Conservation (phyloP, 2,329 filamentous ascomycete species). For the Xylariales sp. region DNA sequence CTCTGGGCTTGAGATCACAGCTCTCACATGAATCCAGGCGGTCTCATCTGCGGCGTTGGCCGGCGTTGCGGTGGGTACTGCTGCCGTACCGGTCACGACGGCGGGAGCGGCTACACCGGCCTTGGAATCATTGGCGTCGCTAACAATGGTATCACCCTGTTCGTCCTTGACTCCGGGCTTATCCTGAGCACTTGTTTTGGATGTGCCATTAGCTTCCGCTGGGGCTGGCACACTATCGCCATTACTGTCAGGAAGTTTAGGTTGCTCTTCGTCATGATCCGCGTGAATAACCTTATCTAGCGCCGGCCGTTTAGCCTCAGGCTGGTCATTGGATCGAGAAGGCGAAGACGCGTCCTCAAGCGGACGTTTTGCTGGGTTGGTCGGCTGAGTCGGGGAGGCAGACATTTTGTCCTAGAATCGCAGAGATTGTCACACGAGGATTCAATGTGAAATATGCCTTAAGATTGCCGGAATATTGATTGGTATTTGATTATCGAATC, state of each 20-base stretch:
- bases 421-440: constrained; percentile 32
- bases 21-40: constrained; percentile 95
- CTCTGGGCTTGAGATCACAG: constrained; percentile 96
- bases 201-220: constrained; percentile 60
- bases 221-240: constrained; percentile 53
- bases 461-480: constrained; percentile 54
- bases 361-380: constrained; percentile 86
- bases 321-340: constrained; percentile 89
- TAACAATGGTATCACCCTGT: constrained; percentile 76
- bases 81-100: constrained; percentile 49
- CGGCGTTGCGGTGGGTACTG: constrained; percentile 54
- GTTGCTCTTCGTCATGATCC: constrained; percentile 57
- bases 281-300: constrained; percentile 90
- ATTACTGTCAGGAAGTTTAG: constrained; percentile 54
- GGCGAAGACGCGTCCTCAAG: constrained; percentile 97
- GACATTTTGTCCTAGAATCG: constrained; percentile 72
- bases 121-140: constrained; percentile 70
- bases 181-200: constrained; percentile 59
- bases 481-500: constrained; percentile 61
- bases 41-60: constrained; percentile 83
- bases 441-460: constrained; percentile 49
- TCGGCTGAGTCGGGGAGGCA: constrained; percentile 73
- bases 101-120: constrained; percentile 55
- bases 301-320: constrained; percentile 95
- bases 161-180: constrained; percentile 65